Evolutionary conservation across 306 rosid species (phyloP).

Genomic region (Vicia villosa): DNA sequence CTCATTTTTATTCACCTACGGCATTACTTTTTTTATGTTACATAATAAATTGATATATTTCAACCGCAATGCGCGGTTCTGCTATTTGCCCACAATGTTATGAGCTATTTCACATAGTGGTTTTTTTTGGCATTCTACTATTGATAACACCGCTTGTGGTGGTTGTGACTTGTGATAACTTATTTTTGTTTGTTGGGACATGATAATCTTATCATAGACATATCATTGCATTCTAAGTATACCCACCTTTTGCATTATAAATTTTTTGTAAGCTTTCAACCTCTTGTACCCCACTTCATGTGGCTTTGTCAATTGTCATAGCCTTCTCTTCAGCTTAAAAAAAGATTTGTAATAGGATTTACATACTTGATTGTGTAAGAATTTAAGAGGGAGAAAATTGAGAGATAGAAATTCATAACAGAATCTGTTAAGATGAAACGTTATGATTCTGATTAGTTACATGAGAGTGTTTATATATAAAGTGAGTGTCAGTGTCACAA

Average conservation of each 20-base stretch:
- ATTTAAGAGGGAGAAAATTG: too few relatives aligned
- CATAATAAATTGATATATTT: background rate
- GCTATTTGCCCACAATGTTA: background rate
- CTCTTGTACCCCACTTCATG: background rate
- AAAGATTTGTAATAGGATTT: slow-evolving; percentile 16
- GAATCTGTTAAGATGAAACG: too few relatives aligned
- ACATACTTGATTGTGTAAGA: background rate
- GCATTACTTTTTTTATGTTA: background rate
- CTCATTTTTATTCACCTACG: background rate
- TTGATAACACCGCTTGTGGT: background rate
- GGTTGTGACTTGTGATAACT: background rate
- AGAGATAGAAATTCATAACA: too few relatives aligned
- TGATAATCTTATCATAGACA: slow-evolving; percentile 1
- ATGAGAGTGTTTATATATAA: too few relatives aligned
- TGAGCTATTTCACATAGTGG: background rate
- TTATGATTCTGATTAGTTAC: too few relatives aligned
- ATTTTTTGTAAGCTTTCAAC: background rate
- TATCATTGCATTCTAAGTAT: slow-evolving; percentile 6
- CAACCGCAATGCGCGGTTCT: background rate
- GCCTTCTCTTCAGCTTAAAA: slow-evolving; percentile 17
- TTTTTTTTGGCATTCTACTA: background rate
- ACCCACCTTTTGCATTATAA: background rate
- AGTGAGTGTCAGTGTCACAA: too few relatives aligned
- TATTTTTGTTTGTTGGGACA: slow-evolving; percentile 23
- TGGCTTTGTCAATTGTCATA: background rate